Evolutionary conservation across 305 asterid species (phyloP).

Genomic region (Solanum hybrid): DNA sequence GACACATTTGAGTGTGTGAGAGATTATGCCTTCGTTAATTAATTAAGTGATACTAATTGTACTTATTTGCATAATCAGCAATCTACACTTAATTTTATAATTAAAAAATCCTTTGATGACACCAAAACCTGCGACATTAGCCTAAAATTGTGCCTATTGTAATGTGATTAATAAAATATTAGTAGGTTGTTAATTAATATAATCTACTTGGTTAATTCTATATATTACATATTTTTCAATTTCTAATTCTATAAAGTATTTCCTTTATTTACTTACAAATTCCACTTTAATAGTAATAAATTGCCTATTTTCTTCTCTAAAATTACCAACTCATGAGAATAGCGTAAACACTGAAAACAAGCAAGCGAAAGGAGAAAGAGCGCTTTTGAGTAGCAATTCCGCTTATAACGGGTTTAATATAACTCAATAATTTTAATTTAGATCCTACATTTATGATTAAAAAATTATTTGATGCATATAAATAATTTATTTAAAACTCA

Average conservation of each 20-base stretch:
- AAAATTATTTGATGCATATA: background rate
- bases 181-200: background rate
- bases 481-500: background rate
- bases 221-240: background rate
- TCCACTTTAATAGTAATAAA: background rate
- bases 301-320: background rate
- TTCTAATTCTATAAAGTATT: background rate
- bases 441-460: background rate
- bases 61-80: slow-evolving; percentile 5
- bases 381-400: background rate
- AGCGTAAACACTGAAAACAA: background rate
- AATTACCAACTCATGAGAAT: background rate
- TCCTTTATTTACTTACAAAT: background rate
- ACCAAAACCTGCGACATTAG: slow-evolving; percentile 20
- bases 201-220: background rate
- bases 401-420: background rate
- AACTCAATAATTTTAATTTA: background rate
- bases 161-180: background rate
- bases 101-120: slow-evolving; percentile 6
- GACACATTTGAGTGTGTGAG: background rate
- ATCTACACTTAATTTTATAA: background rate
- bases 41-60: background rate
- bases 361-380: background rate
- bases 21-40: background rate
- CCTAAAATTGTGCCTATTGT: slow-evolving; percentile 17